Evolutionary conservation across 495 filamentous ascomycete species (phyloP).

Genomic region (Trichoderma reesei): DNA sequence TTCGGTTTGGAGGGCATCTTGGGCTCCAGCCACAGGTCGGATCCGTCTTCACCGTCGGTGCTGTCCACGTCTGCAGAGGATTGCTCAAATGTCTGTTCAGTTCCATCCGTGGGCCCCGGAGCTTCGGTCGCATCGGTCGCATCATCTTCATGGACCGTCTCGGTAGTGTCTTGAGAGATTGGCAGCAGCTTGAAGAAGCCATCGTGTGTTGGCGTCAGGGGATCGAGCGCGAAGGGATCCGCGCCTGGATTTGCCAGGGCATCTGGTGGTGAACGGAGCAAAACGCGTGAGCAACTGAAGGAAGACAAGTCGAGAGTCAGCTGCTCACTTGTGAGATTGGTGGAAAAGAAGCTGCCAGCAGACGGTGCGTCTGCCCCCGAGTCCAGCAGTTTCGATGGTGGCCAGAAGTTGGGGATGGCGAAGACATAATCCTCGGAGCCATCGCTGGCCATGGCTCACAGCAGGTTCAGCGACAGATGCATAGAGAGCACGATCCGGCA

Average conservation of each 20-base stretch:
- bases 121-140: too few relatives aligned
- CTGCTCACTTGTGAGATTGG: conserved; percentile 16
- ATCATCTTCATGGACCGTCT: conserved; percentile 12
- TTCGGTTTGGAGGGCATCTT: conserved; percentile 21
- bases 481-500: conserved; percentile 6
- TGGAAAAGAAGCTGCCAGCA: conserved; percentile 17
- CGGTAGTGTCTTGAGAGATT: conserved; percentile 21
- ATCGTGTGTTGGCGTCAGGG: conserved; percentile 14
- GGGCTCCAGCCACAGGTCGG: conserved; percentile 48
- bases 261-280: neutral
- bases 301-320: neutral
- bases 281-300: neutral
- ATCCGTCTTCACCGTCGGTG: neutral
- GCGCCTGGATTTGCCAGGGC: conserved; percentile 9
- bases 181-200: conserved; percentile 38
- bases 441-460: conserved; percentile 19
- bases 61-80: neutral
- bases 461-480: neutral
- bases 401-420: conserved; percentile 59
- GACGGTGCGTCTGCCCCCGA: neutral
- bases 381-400: conserved; percentile 29
- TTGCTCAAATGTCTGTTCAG: conserved; percentile 15
- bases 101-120: neutral
- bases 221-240: conserved; percentile 12
- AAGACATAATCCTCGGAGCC: conserved; percentile 54